A percentile compares a stretch with the other conserved stretches of the same genome.
phyloP scores from a whole-genome alignment of 1,284 basidiomycete genomes.

The Rhodotorula glutinis region DNA sequence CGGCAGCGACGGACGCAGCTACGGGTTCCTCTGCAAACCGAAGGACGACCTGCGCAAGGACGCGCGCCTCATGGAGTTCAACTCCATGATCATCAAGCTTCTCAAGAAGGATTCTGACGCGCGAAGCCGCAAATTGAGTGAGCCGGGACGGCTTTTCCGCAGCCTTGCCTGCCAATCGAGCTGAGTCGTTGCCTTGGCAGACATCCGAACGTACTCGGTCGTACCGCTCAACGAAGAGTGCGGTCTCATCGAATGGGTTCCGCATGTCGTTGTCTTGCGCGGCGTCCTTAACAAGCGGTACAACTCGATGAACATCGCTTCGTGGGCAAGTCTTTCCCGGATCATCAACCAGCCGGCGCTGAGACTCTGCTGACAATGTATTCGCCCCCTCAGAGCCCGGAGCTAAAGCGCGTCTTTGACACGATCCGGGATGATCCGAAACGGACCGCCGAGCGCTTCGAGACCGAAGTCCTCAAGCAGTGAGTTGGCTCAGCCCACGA shows the following conservation, averaged over 20 bases:
- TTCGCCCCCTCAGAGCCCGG: conserved; percentile 48
- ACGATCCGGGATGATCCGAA: conserved; percentile 58
- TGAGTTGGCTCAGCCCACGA: conserved; percentile 48
- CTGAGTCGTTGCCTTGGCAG: too few species aligned
- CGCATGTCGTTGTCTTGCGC: conserved; percentile 83
- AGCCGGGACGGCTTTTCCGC: too few species aligned
- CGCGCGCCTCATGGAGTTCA: conserved; percentile 96
- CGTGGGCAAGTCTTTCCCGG: conserved; percentile 45
- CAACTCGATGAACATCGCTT: conserved; percentile 57
- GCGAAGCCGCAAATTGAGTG: conserved; percentile 77
- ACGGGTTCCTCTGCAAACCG: conserved; percentile 94
- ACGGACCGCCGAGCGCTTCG: conserved; percentile 62
- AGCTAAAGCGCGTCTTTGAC: conserved; percentile 59
- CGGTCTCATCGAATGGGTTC: conserved; percentile 98
- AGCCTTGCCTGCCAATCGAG: too few species aligned
- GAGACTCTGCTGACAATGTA: background rate
- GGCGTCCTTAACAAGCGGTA: conserved; percentile 75
- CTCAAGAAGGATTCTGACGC: conserved; percentile 80
- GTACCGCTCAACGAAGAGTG: conserved; percentile 96
- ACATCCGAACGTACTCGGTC: conserved; percentile 92
- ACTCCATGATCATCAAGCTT: conserved; percentile 96
- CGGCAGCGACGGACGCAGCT: conserved; percentile 77
- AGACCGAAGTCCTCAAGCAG: conserved; percentile 60
- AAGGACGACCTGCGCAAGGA: conserved; percentile 98
- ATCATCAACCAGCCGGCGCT: background rate